phyloP scores from a whole-genome alignment of 139 green algal species.

The Zygnema circumcarinatum region DNA sequence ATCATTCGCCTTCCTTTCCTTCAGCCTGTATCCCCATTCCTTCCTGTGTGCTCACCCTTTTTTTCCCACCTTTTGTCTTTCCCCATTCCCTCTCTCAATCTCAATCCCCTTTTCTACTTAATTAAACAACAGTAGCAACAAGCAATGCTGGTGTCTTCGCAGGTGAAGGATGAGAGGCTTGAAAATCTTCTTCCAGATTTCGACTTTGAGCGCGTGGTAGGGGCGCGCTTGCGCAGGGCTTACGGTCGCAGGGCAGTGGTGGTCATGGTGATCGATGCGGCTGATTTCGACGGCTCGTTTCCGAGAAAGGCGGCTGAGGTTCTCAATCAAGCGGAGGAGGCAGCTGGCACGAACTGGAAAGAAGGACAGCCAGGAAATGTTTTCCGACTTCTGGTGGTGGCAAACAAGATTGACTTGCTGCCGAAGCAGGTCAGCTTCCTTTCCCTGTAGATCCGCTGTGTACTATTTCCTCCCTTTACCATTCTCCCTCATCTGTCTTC shows the following conservation, averaged over 20 bases:
- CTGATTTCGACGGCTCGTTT: conserved; percentile 96
- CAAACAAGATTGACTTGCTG: conserved; percentile 83
- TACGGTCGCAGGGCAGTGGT: conserved; percentile 72
- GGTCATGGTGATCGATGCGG: conserved; percentile 86
- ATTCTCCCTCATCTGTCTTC: no score
- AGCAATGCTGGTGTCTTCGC: background rate
- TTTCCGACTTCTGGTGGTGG: conserved; percentile 80
- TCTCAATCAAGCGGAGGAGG: conserved; percentile 38
- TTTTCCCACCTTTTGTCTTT: background rate
- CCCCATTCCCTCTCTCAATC: background rate
- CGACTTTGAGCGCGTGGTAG: conserved; percentile 60
- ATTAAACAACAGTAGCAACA: background rate
- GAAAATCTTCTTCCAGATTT: conserved; percentile 64
- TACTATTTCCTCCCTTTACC: no score
- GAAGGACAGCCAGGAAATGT: conserved; percentile 36
- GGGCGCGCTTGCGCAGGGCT: conserved; percentile 18
- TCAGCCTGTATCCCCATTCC: background rate
- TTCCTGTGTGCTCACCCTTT: background rate
- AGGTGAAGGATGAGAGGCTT: conserved; percentile 75
- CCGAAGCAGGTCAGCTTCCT: conserved; percentile 31
- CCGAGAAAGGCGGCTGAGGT: conserved; percentile 69
- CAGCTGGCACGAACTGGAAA: conserved; percentile 21
- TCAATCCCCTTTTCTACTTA: background rate
- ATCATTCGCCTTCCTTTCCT: no score
- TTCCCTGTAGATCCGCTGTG: no score